phyloP scores from a whole-genome alignment of 2,329 filamentous ascomycete species.

The Ampelomyces quisqualis region DNA sequence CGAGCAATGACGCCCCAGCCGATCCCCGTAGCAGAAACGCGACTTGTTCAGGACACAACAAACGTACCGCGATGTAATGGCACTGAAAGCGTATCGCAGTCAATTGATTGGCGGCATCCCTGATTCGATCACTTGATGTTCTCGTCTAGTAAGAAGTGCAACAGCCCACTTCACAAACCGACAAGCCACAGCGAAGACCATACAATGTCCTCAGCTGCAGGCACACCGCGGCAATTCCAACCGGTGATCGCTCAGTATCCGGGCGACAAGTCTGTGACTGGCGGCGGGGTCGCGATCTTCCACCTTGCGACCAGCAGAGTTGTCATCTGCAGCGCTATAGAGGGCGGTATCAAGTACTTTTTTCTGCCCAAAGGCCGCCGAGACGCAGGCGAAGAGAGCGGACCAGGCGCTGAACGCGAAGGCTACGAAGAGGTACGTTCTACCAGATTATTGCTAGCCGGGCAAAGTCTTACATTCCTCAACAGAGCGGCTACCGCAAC shows the following conservation, averaged over 20 bases:
- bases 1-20: neutral
- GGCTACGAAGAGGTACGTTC: conserved; percentile 51
- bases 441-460: neutral
- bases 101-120: neutral
- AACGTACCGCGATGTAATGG: neutral
- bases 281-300: conserved; percentile 53
- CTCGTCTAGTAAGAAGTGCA: neutral
- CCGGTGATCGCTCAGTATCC: conserved; percentile 31
- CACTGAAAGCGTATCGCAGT: neutral
- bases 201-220: conserved; percentile 9
- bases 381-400: conserved; percentile 50
- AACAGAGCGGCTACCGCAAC: conserved; percentile 51
- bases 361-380: conserved; percentile 54
- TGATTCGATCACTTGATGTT: neutral
- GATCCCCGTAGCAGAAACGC: neutral
- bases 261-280: conserved; percentile 32
- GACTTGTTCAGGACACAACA: neutral
- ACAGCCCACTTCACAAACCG: neutral
- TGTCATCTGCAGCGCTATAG: conserved; percentile 51
- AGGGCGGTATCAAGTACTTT: conserved; percentile 42
- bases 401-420: conserved; percentile 49
- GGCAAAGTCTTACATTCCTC: neutral
- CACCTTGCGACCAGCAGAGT: conserved; percentile 50
- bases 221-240: conserved; percentile 8
- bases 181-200: neutral